These are phyloP conservation scores for Ogataea saltuana DNA, from an alignment of 805 yeast species.

Conservation along the genomic window DNA sequence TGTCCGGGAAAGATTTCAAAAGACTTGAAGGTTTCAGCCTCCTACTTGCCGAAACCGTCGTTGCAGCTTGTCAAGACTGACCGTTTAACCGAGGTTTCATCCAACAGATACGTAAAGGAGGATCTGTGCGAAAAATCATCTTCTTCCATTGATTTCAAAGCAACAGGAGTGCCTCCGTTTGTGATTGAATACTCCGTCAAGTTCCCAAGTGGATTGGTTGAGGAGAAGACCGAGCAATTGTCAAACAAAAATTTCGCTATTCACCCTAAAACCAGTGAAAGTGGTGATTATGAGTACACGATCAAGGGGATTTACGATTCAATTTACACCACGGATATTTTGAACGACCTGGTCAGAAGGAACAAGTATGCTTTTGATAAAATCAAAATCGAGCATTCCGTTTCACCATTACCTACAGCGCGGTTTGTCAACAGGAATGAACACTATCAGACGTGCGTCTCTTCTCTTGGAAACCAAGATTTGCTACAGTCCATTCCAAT, in stretches of 20 bases:
- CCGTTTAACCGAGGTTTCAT: slow-evolving; percentile 5
- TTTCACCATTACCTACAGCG: slow-evolving; percentile 63
- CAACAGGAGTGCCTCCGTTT: slow-evolving; percentile 65
- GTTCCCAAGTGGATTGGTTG: slow-evolving; percentile 55
- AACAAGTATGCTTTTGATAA: slow-evolving; percentile 31
- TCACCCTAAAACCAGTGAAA: slow-evolving; percentile 40
- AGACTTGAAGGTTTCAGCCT: slow-evolving; percentile 25
- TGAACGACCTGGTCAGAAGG: slow-evolving; percentile 29
- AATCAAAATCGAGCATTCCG: slow-evolving; percentile 49
- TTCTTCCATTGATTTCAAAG: slow-evolving; percentile 37
- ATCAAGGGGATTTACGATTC: slow-evolving; percentile 68
- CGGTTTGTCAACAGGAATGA: slow-evolving; percentile 23
- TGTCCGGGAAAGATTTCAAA: slow-evolving; percentile 44
- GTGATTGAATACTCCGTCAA: slow-evolving; percentile 63
- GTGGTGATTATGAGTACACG: slow-evolving; percentile 64
- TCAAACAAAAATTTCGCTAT: slow-evolving; percentile 42
- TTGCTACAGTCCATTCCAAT: slow-evolving; percentile 55
- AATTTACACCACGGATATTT: slow-evolving; percentile 49
- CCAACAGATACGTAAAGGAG: slow-evolving; percentile 11
- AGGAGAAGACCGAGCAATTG: slow-evolving; percentile 42
- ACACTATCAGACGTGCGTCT: slow-evolving; percentile 33
- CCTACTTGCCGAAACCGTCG: slow-evolving; percentile 34
- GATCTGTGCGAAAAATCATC: slow-evolving; percentile 30
- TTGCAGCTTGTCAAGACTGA: slow-evolving; percentile 17
- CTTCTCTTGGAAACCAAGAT: slow-evolving; percentile 26